Evolutionary conservation across 768 basidiomycete genomes (phyloP).

Genomic region (Chalciporus sphaerocephalus): DNA sequence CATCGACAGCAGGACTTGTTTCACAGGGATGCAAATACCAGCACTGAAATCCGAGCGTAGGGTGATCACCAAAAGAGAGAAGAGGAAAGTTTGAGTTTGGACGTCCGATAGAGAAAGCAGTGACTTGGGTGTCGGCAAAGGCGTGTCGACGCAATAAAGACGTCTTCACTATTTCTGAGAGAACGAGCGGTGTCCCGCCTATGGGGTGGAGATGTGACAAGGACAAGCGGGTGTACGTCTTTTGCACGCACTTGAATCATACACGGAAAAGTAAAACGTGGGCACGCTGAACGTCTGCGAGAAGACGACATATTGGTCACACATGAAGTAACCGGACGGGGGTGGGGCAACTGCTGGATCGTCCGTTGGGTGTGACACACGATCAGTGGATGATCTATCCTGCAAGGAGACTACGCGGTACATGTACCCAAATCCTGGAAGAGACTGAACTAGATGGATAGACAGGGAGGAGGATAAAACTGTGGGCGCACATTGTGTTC

Average conservation of each 20-base stretch:
- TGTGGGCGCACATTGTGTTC: constrained; percentile 51
- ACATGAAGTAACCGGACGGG: constrained; percentile 37
- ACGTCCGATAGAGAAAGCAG: constrained; percentile 52
- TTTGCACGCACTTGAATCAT: constrained; percentile 58
- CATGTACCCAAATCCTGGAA: constrained; percentile 46
- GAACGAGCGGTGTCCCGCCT: constrained; percentile 64
- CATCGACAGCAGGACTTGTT: constrained; percentile 58
- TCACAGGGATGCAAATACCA: constrained; percentile 93
- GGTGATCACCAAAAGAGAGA: constrained; percentile 85
- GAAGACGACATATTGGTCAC: constrained; percentile 65
- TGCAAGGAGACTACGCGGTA: constrained; percentile 33
- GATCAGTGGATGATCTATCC: constrained; percentile 1
- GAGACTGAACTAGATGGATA: constrained; percentile 25
- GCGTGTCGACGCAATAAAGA: constrained; percentile 53
- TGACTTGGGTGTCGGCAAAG: constrained; percentile 41
- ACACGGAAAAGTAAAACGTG: constrained; percentile 74
- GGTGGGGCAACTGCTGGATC: constrained; percentile 38
- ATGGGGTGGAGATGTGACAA: constrained; percentile 14
- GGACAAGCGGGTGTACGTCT: constrained; percentile 7
- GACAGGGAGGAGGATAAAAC: constrained; percentile 5
- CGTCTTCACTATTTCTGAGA: constrained; percentile 53
- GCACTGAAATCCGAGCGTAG: constrained; percentile 62
- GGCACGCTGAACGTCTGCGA: constrained; percentile 81
- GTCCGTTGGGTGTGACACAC: constrained; percentile 23
- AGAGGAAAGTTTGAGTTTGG: constrained; percentile 61